Percentiles rank a stretch among this genome's conserved stretches.
Evolutionary conservation across 495 filamentous ascomycete genomes (phyloP).

Genomic region (Daldinia concentrica): DNA sequence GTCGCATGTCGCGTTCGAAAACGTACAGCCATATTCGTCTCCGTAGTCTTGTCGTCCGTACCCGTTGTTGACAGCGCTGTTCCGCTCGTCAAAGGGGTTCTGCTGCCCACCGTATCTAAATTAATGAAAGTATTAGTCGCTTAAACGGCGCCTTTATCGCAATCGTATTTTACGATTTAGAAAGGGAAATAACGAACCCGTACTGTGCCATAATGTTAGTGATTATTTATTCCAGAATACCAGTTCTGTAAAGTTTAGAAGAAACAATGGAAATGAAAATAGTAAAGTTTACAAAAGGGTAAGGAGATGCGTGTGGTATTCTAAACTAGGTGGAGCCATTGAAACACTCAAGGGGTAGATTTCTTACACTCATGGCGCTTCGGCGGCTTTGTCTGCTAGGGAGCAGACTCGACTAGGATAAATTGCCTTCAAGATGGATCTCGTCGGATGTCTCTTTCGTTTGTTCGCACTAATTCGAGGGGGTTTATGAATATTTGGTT

Average conservation of each 20-base stretch:
- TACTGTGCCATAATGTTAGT: constrained; percentile 52
- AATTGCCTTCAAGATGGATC: not conserved
- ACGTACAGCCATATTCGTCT: constrained; percentile 60
- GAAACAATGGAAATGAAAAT: constrained; percentile 15
- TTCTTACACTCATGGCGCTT: constrained; percentile 59
- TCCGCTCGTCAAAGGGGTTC: constrained; percentile 64
- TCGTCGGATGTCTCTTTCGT: not conserved
- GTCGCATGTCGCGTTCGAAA: constrained; percentile 37
- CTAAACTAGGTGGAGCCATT: constrained; percentile 25
- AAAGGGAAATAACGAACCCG: constrained; percentile 46
- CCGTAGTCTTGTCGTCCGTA: constrained; percentile 53
- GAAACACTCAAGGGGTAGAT: constrained; percentile 46
- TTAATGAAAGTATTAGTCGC: constrained; percentile 39
- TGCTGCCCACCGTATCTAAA: constrained; percentile 56
- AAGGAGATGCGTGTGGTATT: constrained; percentile 21
- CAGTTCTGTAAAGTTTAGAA: constrained; percentile 21
- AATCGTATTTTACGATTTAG: constrained; percentile 8
- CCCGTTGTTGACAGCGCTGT: constrained; percentile 43
- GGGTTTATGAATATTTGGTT: not conserved
- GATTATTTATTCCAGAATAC: constrained; percentile 7
- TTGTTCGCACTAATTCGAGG: not conserved
- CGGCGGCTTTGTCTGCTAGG: constrained; percentile 34
- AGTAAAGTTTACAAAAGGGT: constrained; percentile 12
- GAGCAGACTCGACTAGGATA: constrained; percentile 14
- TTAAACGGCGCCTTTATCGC: constrained; percentile 3